These are phyloP conservation scores for Heliamphora pulchella DNA, from an alignment of 179 eudicot species.

Conservation along the genomic window DNA sequence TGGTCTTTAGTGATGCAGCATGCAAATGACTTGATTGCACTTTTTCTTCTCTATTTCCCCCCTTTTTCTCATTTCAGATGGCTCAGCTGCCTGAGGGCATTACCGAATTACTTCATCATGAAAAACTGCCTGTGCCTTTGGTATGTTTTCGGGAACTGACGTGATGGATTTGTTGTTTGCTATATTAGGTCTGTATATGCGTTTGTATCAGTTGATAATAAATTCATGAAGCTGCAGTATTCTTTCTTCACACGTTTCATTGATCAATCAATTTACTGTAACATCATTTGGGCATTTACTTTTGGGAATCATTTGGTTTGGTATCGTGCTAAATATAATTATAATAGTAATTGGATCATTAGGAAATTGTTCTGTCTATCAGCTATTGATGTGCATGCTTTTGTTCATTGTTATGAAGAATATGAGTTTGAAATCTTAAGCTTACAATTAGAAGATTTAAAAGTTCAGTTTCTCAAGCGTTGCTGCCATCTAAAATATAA, in stretches of 20 bases:
- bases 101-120: slow-evolving; percentile 83
- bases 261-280: background rate
- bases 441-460: background rate
- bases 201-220: background rate
- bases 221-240: background rate
- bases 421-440: background rate
- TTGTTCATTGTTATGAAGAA: background rate
- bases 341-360: background rate
- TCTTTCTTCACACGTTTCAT: background rate
- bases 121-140: slow-evolving; percentile 74
- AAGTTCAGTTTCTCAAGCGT: background rate
- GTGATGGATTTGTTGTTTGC: background rate
- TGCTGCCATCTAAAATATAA: background rate
- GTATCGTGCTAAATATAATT: background rate
- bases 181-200: background rate
- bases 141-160: slow-evolving; percentile 35
- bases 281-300: background rate
- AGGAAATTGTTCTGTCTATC: background rate
- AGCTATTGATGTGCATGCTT: background rate
- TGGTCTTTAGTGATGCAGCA: background rate
- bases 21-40: background rate
- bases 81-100: slow-evolving; percentile 94
- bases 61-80: slow-evolving; percentile 52
- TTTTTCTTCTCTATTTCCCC: background rate
- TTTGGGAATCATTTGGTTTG: background rate